These are phyloP conservation scores for Colletotrichum limetticola DNA, from an alignment of 2,329 filamentous ascomycete species.

Conservation along the genomic window DNA sequence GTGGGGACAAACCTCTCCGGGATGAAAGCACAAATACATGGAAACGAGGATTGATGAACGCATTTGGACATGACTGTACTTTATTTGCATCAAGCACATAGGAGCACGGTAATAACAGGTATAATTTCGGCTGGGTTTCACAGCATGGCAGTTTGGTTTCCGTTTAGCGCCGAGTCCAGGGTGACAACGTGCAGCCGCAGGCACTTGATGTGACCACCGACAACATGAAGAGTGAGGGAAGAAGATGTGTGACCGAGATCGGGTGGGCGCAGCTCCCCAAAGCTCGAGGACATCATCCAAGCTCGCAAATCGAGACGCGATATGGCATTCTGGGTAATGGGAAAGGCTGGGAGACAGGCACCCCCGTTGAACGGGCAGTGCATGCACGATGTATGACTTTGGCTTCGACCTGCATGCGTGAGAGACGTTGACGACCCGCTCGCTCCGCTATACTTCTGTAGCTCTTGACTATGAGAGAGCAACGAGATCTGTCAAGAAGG, in stretches of 20 bases:
- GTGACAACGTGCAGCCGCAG: background rate
- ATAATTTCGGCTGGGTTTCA: constrained; percentile 29
- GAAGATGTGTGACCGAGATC: background rate
- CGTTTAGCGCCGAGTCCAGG: background rate
- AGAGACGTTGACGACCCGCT: constrained; percentile 7
- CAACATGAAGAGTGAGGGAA: background rate
- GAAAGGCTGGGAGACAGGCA: constrained; percentile 25
- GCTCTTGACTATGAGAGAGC: background rate
- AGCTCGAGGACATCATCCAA: no score
- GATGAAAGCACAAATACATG: constrained; percentile 15
- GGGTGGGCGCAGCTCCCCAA: background rate
- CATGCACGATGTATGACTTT: constrained; percentile 15
- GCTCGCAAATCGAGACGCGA: background rate
- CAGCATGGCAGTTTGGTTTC: constrained; percentile 2
- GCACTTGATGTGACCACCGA: constrained; percentile 3
- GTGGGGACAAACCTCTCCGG: constrained; percentile 22
- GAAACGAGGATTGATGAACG: constrained; percentile 24
- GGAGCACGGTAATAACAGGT: constrained; percentile 10
- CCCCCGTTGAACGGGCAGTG: constrained; percentile 14
- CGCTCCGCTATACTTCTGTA: background rate
- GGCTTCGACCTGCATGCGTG: constrained; percentile 3
- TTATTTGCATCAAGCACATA: constrained; percentile 10
- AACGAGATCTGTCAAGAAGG: background rate
- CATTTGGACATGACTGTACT: constrained; percentile 25
- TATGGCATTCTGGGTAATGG: constrained; percentile 11